Percentiles rank a stretch among this genome's conserved stretches.
Evolutionary conservation across 1,284 basidiomycete species (phyloP).

Genomic region (Schizophyllum amplum): DNA sequence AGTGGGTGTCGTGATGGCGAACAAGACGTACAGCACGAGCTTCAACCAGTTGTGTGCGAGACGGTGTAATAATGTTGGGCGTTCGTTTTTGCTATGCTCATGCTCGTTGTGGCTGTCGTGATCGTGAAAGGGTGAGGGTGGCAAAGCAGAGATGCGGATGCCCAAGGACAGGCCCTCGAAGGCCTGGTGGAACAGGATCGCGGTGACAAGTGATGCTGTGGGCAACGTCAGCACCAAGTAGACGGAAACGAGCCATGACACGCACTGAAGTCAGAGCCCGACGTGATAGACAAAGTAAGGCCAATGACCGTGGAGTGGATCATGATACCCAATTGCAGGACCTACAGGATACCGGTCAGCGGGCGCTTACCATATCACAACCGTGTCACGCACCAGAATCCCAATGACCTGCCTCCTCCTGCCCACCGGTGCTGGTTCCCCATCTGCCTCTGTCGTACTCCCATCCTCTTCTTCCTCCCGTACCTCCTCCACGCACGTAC

Average conservation of each 20-base stretch:
- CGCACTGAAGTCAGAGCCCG: conserved; percentile 63
- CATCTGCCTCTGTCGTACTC: conserved; percentile 13
- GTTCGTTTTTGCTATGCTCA: too few species aligned
- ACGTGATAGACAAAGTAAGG: conserved; percentile 59
- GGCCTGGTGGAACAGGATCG: conserved; percentile 71
- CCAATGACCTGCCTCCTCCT: conserved; percentile 53
- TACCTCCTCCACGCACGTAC: conserved; percentile 4
- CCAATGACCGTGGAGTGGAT: conserved; percentile 77
- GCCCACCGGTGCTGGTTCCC: conserved; percentile 31
- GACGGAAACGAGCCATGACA: conserved; percentile 11
- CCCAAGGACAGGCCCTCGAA: conserved; percentile 76
- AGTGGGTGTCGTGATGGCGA: conserved; percentile 62
- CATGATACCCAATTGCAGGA: conserved; percentile 73
- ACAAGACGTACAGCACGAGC: conserved; percentile 50
- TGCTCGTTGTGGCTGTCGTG: conserved; percentile 1
- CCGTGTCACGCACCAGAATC: conserved; percentile 39
- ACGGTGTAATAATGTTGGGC: not conserved
- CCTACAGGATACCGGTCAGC: conserved; percentile 28
- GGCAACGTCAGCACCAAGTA: conserved; percentile 1
- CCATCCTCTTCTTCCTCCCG: conserved; percentile 18
- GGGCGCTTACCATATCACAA: not conserved
- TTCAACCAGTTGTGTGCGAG: conserved; percentile 7
- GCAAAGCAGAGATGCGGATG: conserved; percentile 64
- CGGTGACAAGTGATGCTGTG: conserved; percentile 61
- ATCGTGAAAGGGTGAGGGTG: conserved; percentile 22